Evolutionary conservation across 2,329 filamentous ascomycete genomes (phyloP).

Genomic region (Helotiales sp.): DNA sequence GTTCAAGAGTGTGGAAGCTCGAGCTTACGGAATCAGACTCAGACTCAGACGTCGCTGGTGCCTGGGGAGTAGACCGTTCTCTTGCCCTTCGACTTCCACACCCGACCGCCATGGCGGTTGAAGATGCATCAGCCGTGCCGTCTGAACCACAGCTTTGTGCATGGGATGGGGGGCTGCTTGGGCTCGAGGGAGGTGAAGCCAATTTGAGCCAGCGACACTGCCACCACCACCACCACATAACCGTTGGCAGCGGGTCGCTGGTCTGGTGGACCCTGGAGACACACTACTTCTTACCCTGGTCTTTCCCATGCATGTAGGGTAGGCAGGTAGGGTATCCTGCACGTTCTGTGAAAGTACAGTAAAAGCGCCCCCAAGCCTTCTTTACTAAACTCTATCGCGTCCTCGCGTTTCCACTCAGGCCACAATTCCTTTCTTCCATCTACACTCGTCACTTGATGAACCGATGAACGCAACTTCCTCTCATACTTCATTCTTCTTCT

Average conservation of each 20-base stretch:
- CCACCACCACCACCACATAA: not conserved
- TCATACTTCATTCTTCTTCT: not conserved
- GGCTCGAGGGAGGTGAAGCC: not conserved
- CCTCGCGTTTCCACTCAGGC: not conserved
- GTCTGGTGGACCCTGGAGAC: not conserved
- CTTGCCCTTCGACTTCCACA: not conserved
- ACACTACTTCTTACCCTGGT: not conserved
- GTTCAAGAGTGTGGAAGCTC: not conserved
- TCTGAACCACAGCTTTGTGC: conserved; percentile 20
- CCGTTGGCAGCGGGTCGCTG: conserved; percentile 1
- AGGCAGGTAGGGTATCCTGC: not conserved
- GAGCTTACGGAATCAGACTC: conserved; percentile 25
- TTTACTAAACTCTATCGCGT: not conserved
- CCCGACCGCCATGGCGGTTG: not conserved
- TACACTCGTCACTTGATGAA: not conserved
- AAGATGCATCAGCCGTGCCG: conserved; percentile 13
- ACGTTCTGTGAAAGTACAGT: not conserved
- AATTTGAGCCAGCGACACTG: conserved; percentile 1
- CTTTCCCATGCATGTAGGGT: not conserved
- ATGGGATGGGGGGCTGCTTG: not conserved
- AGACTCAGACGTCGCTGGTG: conserved; percentile 18
- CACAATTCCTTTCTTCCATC: not conserved
- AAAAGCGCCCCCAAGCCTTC: not conserved
- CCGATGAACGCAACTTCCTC: not conserved
- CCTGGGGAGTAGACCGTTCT: conserved; percentile 13